These are phyloP conservation scores for Acacia melanoxylon DNA, from an alignment of 306 rosid genomes.

Conservation along the genomic window DNA sequence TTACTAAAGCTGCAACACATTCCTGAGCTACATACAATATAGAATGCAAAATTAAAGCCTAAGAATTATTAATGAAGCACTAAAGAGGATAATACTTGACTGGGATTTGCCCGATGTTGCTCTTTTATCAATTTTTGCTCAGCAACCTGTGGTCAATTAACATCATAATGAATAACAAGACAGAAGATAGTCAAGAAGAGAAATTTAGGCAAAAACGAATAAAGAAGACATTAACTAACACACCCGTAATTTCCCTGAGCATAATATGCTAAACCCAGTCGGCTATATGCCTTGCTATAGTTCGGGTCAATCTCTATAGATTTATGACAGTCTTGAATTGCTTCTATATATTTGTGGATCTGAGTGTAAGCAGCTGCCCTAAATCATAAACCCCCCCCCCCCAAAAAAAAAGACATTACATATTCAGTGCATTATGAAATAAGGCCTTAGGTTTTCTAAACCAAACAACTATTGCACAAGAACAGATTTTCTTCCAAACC, in stretches of 20 bases:
- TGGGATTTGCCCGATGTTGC: conserved; percentile 43
- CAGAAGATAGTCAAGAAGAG: background rate
- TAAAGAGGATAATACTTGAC: conserved; percentile 50
- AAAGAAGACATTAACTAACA: conserved; percentile 31
- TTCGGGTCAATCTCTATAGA: conserved; percentile 83
- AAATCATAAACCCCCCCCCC: conserved; percentile 16
- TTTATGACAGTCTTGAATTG: conserved; percentile 73
- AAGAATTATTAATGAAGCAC: background rate
- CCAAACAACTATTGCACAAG: background rate
- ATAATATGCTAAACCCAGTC: conserved; percentile 81
- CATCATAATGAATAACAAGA: conserved; percentile 19
- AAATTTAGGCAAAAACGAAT: background rate
- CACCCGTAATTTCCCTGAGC: conserved; percentile 87
- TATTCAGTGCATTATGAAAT: conserved; percentile 23
- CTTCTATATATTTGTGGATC: conserved; percentile 65
- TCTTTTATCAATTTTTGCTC: conserved; percentile 58
- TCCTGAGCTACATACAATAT: background rate
- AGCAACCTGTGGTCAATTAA: conserved; percentile 57
- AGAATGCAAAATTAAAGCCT: background rate
- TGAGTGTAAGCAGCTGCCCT: conserved; percentile 99
- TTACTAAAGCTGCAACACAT: background rate
- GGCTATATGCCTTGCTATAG: conserved; percentile 94
- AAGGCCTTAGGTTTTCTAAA: conserved; percentile 20
- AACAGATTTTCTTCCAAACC: background rate
- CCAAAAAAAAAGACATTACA: conserved; percentile 22